These are phyloP conservation scores for Psilocybe subaeruginosa DNA, from an alignment of 768 basidiomycete genomes.

Conservation along the genomic window DNA sequence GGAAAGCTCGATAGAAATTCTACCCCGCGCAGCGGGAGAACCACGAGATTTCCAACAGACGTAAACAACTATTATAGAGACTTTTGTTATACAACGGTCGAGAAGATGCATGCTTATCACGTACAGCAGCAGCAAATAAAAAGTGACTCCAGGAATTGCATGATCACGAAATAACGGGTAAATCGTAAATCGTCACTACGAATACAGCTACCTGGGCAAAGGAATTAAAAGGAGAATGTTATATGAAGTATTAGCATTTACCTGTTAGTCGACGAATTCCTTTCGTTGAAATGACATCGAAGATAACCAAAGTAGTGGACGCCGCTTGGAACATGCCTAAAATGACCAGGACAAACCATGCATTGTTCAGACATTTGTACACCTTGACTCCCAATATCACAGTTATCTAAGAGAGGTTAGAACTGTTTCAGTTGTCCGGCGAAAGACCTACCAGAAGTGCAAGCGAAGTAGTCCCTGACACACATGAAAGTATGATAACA, in stretches of 20 bases:
- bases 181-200: slow-evolving; percentile 35
- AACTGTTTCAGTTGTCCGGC: background rate
- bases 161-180: slow-evolving; percentile 44
- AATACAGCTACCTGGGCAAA: slow-evolving; percentile 49
- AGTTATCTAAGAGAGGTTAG: slow-evolving; percentile 44
- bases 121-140: slow-evolving; percentile 65
- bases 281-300: slow-evolving; percentile 42
- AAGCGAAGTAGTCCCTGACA: slow-evolving; percentile 38
- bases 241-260: slow-evolving; percentile 17
- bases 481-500: slow-evolving; percentile 38
- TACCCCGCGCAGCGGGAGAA: slow-evolving; percentile 53
- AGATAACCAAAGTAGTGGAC: slow-evolving; percentile 41
- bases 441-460: slow-evolving; percentile 38
- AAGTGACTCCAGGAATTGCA: slow-evolving; percentile 56
- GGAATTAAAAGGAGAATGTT: slow-evolving; percentile 3
- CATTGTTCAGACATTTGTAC: slow-evolving; percentile 64
- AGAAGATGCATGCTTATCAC: slow-evolving; percentile 23
- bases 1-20: slow-evolving; percentile 54
- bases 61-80: slow-evolving; percentile 44
- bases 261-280: slow-evolving; percentile 53
- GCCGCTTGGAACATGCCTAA: slow-evolving; percentile 45
- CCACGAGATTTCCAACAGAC: slow-evolving; percentile 57
- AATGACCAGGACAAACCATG: slow-evolving; percentile 51
- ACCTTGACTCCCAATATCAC: slow-evolving; percentile 69
- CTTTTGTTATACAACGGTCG: background rate